These are phyloP conservation scores for Sequoiadendron giganteum DNA, from an alignment of 75 land plant species.

Conservation along the genomic window DNA sequence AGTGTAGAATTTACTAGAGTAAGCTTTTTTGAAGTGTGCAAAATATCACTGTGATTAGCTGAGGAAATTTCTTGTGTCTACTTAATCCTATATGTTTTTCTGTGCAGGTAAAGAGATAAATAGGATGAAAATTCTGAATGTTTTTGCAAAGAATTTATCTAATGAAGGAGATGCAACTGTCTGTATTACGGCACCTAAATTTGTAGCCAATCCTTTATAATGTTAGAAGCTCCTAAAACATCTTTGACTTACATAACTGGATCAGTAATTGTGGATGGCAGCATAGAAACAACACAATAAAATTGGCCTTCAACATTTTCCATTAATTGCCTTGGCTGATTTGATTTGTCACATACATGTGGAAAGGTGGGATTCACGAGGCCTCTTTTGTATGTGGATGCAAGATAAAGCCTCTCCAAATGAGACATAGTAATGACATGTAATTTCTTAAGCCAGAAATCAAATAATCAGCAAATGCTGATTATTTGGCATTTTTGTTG, in stretches of 20 bases:
- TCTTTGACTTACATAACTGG: not conserved
- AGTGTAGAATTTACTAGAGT: not conserved
- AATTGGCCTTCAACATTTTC: not conserved
- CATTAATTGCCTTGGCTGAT: not conserved
- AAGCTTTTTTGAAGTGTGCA: no score
- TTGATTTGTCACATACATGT: not conserved
- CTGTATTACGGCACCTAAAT: not conserved
- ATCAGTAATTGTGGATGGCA: not conserved
- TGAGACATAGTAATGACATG: not conserved
- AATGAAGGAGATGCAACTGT: not conserved
- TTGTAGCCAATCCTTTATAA: not conserved
- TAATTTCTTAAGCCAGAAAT: constrained; percentile 7
- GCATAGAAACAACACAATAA: not conserved
- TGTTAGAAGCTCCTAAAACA: not conserved
- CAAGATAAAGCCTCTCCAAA: not conserved
- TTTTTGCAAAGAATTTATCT: constrained; percentile 31
- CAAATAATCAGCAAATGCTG: constrained; percentile 10
- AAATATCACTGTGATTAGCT: no score
- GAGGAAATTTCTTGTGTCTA: no score
- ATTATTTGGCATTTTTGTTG: constrained; percentile 6
- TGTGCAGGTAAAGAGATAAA: constrained; percentile 50
- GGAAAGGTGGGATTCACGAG: not conserved
- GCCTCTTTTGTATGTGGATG: not conserved
- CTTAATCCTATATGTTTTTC: not conserved
- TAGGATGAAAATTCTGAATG: constrained; percentile 43